Base-by-base conservation (phyloP, 129 eudicot species). In the Dittrichia graveolens region DNA sequence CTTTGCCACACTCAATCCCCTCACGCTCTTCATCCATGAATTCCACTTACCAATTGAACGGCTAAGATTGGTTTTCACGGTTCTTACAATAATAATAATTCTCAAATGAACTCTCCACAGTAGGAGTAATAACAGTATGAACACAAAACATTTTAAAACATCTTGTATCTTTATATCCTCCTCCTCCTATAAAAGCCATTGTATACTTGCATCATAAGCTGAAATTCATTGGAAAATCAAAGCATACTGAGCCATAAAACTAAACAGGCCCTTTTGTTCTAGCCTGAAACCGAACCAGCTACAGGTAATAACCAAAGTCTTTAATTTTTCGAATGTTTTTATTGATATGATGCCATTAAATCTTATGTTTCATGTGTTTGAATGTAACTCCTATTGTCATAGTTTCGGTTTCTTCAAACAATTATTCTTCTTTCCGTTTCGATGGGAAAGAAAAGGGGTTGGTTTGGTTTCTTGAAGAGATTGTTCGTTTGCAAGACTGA, bases 361-460 rank as follows among this genome's bases (percentile, higher is more conserved):
- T 58, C 35, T 59, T 8, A 52, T 72, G 68, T 45, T 46, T 59
- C 77, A 46, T 37, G 8, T 40, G 47, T 41, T 64, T 12, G 10
- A 37, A 18, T 58, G 37, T 34, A 46, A 41, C 50, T 47, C 46
- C 13, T 48, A 65, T 48, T 3, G 55, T 66, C 4, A 52, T 47
- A 67, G 46, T 43, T 66, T 44, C 31, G 18, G 56, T 45, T 79
- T 49, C 53, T 47, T 41, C 15, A 8, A 2, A 7, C 12, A 7
- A 14, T 45, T 14, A 24, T 24, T 24, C 31, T 24, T 7, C 13
- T 41, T 71, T 4, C 19, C 5, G 15, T 74, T 59, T 42, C 15
- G 8, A 86, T 92, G 98, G 89, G 88, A 55, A 89, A 89, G 91
- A 86, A 80, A 64, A 79, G 73, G 55, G 34, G 78, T 57, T 92